phyloP scores from a whole-genome alignment of 2,329 filamentous ascomycete genomes.

The Lachnellula hyalina region DNA sequence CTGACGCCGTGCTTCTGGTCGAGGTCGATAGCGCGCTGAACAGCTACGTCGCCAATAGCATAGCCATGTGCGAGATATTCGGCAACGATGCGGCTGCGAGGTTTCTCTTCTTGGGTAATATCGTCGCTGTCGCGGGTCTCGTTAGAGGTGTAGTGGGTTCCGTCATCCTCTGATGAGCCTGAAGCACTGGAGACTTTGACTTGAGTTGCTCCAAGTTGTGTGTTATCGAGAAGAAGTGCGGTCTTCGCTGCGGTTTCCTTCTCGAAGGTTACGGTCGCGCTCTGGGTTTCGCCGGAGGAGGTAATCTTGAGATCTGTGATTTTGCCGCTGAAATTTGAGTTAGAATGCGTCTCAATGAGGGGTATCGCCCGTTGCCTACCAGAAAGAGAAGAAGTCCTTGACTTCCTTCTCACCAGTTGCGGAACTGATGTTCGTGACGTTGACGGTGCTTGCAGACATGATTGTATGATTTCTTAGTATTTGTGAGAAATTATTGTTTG shows the following conservation, averaged over 20 bases:
- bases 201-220: slow-evolving; percentile 81
- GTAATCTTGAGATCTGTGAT: slow-evolving; percentile 78
- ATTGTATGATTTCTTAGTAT: slow-evolving; percentile 6
- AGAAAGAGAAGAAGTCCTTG: slow-evolving; percentile 95
- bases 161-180: slow-evolving; percentile 56
- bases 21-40: slow-evolving; percentile 78
- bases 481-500: neutral
- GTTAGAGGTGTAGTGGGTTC: slow-evolving; percentile 48
- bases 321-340: slow-evolving; percentile 64
- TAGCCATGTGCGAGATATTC: slow-evolving; percentile 98
- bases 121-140: slow-evolving; percentile 58
- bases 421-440: slow-evolving; percentile 83
- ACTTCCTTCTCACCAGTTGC: slow-evolving; percentile 86
- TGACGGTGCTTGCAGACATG: slow-evolving; percentile 52
- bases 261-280: slow-evolving; percentile 91
- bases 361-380: slow-evolving; percentile 47
- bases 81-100: slow-evolving; percentile 83
- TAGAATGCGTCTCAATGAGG: slow-evolving; percentile 9
- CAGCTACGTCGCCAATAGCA: slow-evolving; percentile 60
- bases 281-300: slow-evolving; percentile 61
- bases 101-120: slow-evolving; percentile 94
- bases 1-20: slow-evolving; percentile 88
- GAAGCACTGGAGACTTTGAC: slow-evolving; percentile 68
- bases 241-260: slow-evolving; percentile 97
- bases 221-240: slow-evolving; percentile 93